A percentile compares a stretch with the other conserved stretches of the same genome.
Conservation (phyloP, 768 basidiomycete genomes). For the Asterophora lycoperdoides region DNA sequence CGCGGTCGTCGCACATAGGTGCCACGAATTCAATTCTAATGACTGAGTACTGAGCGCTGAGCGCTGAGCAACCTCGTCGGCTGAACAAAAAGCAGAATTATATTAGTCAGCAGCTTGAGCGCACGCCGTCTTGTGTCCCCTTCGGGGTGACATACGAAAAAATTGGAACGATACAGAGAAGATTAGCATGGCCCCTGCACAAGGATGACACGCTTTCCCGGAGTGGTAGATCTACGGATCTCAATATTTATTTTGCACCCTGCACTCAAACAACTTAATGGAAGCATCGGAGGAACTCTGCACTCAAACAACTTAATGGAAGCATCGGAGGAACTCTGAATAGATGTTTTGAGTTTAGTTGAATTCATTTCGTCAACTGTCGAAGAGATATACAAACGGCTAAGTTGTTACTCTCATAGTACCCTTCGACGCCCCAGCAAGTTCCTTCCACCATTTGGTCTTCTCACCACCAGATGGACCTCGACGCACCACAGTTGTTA, state of each 20-base stretch:
- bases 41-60: too few species aligned
- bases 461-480: constrained; percentile 15
- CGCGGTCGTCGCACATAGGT: too few species aligned
- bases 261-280: too few species aligned
- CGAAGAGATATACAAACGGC: too few species aligned
- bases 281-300: too few species aligned
- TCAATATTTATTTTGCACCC: constrained; percentile 36
- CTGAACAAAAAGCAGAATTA: constrained; percentile 24
- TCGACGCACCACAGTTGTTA: constrained; percentile 46
- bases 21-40: too few species aligned
- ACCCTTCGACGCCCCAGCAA: constrained; percentile 26
- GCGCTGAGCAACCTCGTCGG: constrained; percentile 7
- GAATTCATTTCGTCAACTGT: too few species aligned
- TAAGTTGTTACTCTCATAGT: not conserved
- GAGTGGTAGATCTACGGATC: constrained; percentile 69
- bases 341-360: too few species aligned
- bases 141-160: constrained; percentile 96
- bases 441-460: constrained; percentile 45
- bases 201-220: constrained; percentile 99
- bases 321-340: too few species aligned
- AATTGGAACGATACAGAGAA: constrained; percentile 99
- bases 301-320: too few species aligned
- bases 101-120: not conserved
- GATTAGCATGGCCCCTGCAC: constrained; percentile 99
- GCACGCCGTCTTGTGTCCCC: constrained; percentile 46